phyloP scores from a whole-genome alignment of 2,329 filamentous ascomycete species.

The Thielaviopsis euricoi region DNA sequence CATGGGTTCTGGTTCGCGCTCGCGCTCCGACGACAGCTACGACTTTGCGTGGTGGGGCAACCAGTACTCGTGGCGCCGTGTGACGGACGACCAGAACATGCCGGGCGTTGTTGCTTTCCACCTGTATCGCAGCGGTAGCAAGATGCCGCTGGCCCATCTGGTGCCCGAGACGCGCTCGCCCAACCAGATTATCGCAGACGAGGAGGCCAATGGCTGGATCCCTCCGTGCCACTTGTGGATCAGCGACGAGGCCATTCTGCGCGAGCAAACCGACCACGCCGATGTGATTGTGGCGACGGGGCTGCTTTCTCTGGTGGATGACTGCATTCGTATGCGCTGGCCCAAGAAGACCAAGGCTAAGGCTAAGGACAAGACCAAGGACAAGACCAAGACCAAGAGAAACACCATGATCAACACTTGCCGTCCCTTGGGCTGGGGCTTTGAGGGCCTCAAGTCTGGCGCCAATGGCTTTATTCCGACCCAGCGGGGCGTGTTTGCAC shows the following conservation, averaged over 20 bases:
- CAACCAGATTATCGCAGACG: slow-evolving; percentile 54
- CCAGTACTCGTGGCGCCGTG: slow-evolving; percentile 68
- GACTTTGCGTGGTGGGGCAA: slow-evolving; percentile 91
- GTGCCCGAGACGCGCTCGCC: slow-evolving; percentile 62
- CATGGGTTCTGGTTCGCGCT: no score
- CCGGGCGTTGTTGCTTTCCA: slow-evolving; percentile 57
- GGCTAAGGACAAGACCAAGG: no score
- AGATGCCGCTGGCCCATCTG: slow-evolving; percentile 62
- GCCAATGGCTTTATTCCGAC: no score
- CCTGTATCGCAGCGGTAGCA: slow-evolving; percentile 49
- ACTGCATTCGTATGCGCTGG: slow-evolving; percentile 74
- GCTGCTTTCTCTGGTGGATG: slow-evolving; percentile 73
- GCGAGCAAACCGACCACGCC: slow-evolving; percentile 60
- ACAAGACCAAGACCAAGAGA: no score
- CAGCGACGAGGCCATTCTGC: slow-evolving; percentile 53
- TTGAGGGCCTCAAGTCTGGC: slow-evolving; percentile 16
- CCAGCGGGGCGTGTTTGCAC: not conserved
- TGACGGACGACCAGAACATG: slow-evolving; percentile 51
- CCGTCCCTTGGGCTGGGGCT: no score
- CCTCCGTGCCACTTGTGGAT: slow-evolving; percentile 86
- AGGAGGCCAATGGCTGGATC: slow-evolving; percentile 71
- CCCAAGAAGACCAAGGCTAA: slow-evolving; percentile 20
- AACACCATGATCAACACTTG: no score
- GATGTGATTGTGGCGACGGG: slow-evolving; percentile 87
- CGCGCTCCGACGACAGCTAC: slow-evolving; percentile 56